These are phyloP conservation scores for Corymbia maculata DNA, from an alignment of 345 rosid genomes.

Conservation along the genomic window DNA sequence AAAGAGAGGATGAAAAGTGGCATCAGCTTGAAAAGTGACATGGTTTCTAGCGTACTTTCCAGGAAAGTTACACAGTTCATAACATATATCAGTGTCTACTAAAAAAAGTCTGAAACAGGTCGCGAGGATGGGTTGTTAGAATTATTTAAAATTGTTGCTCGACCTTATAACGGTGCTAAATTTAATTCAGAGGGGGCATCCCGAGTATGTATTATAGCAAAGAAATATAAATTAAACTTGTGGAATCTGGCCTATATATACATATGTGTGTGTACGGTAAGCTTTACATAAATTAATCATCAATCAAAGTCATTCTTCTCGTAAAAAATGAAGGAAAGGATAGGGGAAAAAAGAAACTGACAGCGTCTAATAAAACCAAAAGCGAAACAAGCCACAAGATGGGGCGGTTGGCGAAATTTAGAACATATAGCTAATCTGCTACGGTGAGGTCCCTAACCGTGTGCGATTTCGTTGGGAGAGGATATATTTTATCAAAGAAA, in stretches of 20 bases:
- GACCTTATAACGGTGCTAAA: neutral
- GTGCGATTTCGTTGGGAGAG: neutral
- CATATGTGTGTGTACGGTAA: too few species aligned
- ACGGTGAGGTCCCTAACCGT: neutral
- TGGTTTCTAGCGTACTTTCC: neutral
- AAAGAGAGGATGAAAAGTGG: neutral
- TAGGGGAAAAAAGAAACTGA: rapidly evolving
- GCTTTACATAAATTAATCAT: neutral
- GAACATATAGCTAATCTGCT: neutral
- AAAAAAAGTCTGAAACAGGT: neutral
- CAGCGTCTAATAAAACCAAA: neutral
- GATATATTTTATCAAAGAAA: neutral
- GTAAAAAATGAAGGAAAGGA: too few species aligned
- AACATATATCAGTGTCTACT: neutral
- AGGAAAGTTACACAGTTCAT: neutral
- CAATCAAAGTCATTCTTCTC: too few species aligned
- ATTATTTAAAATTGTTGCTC: neutral
- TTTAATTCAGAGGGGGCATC: neutral
- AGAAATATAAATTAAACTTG: neutral
- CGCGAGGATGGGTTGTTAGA: neutral
- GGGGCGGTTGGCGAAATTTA: rapidly evolving
- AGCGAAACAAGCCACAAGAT: neutral
- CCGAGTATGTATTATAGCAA: neutral
- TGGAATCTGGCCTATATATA: neutral
- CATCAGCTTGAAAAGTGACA: neutral